Evolutionary conservation across 2,329 filamentous ascomycete genomes (phyloP).

Genomic region (Pseudogymnoascus sp.): DNA sequence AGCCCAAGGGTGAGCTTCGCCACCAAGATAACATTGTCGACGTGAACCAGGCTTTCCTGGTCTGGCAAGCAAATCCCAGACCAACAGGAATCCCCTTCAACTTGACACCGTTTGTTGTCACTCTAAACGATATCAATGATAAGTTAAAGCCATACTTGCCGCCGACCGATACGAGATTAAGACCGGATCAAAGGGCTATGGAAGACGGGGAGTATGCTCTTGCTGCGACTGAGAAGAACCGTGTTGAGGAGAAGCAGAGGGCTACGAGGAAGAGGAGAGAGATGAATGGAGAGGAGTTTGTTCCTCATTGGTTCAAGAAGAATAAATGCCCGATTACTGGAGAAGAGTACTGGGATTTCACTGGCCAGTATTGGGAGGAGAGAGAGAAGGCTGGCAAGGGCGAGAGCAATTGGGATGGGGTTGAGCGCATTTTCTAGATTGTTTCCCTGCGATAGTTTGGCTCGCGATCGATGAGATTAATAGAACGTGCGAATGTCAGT

Average conservation of each 20-base stretch:
- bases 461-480: not conserved
- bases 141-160: conserved; percentile 68
- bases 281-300: conserved; percentile 69
- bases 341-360: conserved; percentile 85
- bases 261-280: conserved; percentile 67
- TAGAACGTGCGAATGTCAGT: not conserved
- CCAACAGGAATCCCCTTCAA: conserved; percentile 90
- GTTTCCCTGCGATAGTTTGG: not conserved
- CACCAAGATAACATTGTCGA: conserved; percentile 47
- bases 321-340: conserved; percentile 69
- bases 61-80: conserved; percentile 83
- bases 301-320: conserved; percentile 77
- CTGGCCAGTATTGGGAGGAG: conserved; percentile 77
- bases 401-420: conserved; percentile 22
- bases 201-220: conserved; percentile 96
- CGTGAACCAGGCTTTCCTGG: conserved; percentile 71
- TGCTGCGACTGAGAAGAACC: conserved; percentile 87
- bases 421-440: conserved; percentile 28
- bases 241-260: conserved; percentile 86
- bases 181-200: conserved; percentile 95
- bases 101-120: conserved; percentile 89
- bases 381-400: conserved; percentile 21
- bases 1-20: conserved; percentile 38
- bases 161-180: conserved; percentile 85
- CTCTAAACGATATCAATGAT: conserved; percentile 88